A percentile compares a stretch with the other conserved stretches of the same genome.
These are phyloP conservation scores for Inonotus obliquus DNA, from an alignment of 1,284 basidiomycete genomes.

Conservation along the genomic window DNA sequence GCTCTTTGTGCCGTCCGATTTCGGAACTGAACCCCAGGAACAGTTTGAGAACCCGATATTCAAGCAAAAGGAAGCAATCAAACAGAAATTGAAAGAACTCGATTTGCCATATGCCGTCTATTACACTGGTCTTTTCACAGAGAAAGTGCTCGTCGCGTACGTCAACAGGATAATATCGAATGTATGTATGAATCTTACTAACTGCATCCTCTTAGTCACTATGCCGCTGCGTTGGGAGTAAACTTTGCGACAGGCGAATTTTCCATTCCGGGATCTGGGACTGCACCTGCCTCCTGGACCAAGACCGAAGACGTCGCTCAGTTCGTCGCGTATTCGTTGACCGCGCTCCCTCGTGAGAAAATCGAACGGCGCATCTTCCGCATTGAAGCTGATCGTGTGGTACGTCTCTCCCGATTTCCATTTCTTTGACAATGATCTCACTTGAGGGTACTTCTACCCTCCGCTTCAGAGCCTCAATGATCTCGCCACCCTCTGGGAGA, in stretches of 20 bases:
- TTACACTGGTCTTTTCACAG: constrained; percentile 28
- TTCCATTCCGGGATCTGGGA: constrained; percentile 31
- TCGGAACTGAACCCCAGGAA: constrained; percentile 26
- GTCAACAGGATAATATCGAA: neutral
- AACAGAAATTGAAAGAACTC: constrained; percentile 29
- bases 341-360: constrained; percentile 26
- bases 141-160: constrained; percentile 17
- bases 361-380: constrained; percentile 30
- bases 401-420: neutral
- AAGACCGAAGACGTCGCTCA: constrained; percentile 30
- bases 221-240: constrained; percentile 20
- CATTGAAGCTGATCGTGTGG: constrained; percentile 34
- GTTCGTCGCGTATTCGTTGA: constrained; percentile 34
- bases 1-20: constrained; percentile 38
- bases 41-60: constrained; percentile 21
- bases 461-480: constrained; percentile 3
- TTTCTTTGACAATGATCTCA: neutral
- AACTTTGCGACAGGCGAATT: constrained; percentile 28
- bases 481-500: neutral
- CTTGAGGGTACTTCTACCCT: neutral
- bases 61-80: constrained; percentile 12
- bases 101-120: constrained; percentile 30
- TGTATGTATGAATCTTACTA: constrained; percentile 23
- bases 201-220: constrained; percentile 19
- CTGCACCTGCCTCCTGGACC: constrained; percentile 28